Evolutionary conservation across 495 filamentous ascomycete genomes (phyloP).

Genomic region (Tuber brumale): DNA sequence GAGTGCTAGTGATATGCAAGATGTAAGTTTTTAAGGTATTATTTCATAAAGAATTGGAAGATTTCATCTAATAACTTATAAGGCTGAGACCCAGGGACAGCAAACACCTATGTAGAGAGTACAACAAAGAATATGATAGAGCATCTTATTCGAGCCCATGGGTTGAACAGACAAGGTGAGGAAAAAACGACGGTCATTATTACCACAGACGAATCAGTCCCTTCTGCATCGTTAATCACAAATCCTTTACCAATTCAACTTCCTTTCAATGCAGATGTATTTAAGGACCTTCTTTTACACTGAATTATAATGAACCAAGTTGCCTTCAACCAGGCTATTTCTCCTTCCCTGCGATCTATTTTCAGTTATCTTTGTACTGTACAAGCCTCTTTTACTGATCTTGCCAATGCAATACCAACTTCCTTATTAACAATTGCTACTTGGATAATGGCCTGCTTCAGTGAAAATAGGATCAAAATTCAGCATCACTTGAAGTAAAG

Average conservation of each 20-base stretch:
- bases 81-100: constrained; percentile 7
- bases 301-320: constrained; percentile 19
- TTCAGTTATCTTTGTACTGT: constrained; percentile 7
- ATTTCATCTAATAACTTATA: background rate
- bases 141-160: no score
- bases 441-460: no score
- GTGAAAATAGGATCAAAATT: no score
- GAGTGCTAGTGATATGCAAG: background rate
- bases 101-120: no score
- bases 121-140: no score
- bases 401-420: background rate
- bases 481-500: no score
- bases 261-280: constrained; percentile 16
- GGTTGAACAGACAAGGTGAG: no score
- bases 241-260: background rate
- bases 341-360: background rate
- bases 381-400: background rate
- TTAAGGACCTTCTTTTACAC: constrained; percentile 9
- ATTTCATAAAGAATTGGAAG: background rate
- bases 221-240: no score
- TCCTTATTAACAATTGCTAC: constrained; percentile 6
- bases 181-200: no score
- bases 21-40: background rate
- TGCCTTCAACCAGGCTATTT: constrained; percentile 3
- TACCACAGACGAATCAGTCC: no score